Percentiles rank a stretch among this genome's conserved stretches.
Conservation (phyloP, 495 filamentous ascomycete genomes). For the Penicillium desertorum region DNA sequence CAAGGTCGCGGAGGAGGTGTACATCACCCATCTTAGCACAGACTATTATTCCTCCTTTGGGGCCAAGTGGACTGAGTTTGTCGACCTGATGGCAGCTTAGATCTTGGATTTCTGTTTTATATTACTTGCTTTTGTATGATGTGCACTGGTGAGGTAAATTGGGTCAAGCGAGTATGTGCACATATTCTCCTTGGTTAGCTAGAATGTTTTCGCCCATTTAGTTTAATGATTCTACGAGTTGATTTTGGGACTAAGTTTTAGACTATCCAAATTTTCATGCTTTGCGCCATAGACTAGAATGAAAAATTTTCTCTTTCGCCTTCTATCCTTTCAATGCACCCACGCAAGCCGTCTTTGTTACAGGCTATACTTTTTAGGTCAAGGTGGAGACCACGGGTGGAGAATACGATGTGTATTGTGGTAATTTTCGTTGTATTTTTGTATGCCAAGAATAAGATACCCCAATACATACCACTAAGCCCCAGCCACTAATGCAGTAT, state of each 20-base stretch:
- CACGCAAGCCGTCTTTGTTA: not conserved
- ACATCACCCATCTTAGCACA: constrained; percentile 43
- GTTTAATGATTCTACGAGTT: not conserved
- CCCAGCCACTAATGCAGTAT: constrained; percentile 2
- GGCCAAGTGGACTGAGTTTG: constrained; percentile 42
- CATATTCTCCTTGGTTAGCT: not conserved
- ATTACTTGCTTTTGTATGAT: not conserved
- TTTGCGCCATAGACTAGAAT: not conserved
- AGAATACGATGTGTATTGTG: constrained; percentile 1
- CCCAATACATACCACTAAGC: not conserved
- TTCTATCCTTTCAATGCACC: not conserved
- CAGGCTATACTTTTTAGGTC: constrained; percentile 4
- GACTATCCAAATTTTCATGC: not conserved
- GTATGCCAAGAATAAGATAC: constrained; percentile 5
- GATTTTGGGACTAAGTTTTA: not conserved
- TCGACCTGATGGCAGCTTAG: constrained; percentile 39
- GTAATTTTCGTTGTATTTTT: constrained; percentile 19
- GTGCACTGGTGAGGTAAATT: not conserved
- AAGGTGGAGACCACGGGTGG: constrained; percentile 1
- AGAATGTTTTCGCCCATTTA: constrained; percentile 1
- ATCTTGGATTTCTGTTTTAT: not conserved
- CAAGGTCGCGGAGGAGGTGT: constrained; percentile 41
- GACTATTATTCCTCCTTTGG: constrained; percentile 51
- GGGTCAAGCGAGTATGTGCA: constrained; percentile 1
- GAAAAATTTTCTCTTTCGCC: not conserved